Percentiles rank a stretch among this genome's conserved stretches.
These are phyloP conservation scores for Passalora sequoiae DNA, from an alignment of 2,329 filamentous ascomycete genomes.

Conservation along the genomic window DNA sequence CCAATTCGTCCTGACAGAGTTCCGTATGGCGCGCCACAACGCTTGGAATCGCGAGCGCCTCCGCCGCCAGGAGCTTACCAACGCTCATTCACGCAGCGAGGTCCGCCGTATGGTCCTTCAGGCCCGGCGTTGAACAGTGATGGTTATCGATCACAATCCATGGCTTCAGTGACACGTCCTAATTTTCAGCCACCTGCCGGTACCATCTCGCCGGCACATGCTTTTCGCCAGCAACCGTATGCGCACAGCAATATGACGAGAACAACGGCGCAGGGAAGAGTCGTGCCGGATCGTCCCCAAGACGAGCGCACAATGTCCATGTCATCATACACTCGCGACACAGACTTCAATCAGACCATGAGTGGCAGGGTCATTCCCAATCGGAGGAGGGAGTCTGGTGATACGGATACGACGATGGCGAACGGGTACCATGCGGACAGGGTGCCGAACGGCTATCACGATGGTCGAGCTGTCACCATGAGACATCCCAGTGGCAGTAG, in stretches of 20 bases:
- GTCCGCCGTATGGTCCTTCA: slow-evolving; percentile 25
- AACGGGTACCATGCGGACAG: slow-evolving; percentile 30
- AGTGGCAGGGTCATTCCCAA: slow-evolving; percentile 87
- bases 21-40: slow-evolving; percentile 67
- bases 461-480: slow-evolving; percentile 12
- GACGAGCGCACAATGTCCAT: slow-evolving; percentile 96
- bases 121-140: slow-evolving; percentile 72
- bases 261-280: slow-evolving; percentile 84
- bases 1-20: slow-evolving; percentile 59
- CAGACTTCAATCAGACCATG: slow-evolving; percentile 79
- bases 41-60: slow-evolving; percentile 58
- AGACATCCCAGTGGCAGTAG: slow-evolving; percentile 28
- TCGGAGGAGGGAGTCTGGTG: slow-evolving; percentile 55
- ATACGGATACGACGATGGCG: slow-evolving; percentile 26
- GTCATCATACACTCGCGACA: slow-evolving; percentile 73
- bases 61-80: slow-evolving; percentile 45
- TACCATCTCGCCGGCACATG: slow-evolving; percentile 60
- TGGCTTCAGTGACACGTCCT: slow-evolving; percentile 70
- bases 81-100: slow-evolving; percentile 31
- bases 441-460: slow-evolving; percentile 20
- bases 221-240: slow-evolving; percentile 74
- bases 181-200: slow-evolving; percentile 61
- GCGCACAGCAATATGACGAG: slow-evolving; percentile 58
- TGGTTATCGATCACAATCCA: slow-evolving; percentile 84
- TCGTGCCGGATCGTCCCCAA: slow-evolving; percentile 77